Evolutionary conservation across 345 rosid species (phyloP).

Genomic region (Angophora floribunda): DNA sequence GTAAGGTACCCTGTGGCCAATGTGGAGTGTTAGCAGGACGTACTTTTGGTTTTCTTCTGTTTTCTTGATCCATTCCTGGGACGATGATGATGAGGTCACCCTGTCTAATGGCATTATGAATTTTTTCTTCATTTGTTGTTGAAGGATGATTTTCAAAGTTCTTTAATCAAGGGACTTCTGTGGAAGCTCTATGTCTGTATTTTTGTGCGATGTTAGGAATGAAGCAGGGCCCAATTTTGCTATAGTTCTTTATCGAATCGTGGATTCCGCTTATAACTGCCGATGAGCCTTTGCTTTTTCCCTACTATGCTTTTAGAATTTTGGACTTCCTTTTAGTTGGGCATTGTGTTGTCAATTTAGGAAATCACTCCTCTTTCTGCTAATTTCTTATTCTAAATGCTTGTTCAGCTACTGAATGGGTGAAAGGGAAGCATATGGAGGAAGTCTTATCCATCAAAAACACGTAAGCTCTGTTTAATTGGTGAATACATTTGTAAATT

Average conservation of each 20-base stretch:
- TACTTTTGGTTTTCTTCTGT: not conserved
- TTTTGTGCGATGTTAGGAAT: not conserved
- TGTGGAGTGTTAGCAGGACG: not conserved
- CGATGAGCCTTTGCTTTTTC: not conserved
- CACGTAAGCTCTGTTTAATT: conserved; percentile 48
- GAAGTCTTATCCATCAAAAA: conserved; percentile 86
- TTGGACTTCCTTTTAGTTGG: not conserved
- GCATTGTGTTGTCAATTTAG: not conserved
- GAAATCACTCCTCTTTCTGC: not conserved
- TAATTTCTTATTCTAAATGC: not conserved
- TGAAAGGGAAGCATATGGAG: conserved; percentile 90
- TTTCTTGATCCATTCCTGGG: not conserved
- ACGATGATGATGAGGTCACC: not conserved
- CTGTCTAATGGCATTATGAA: not conserved
- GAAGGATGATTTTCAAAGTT: not conserved
- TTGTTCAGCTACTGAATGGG: conserved; percentile 92
- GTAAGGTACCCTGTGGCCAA: not conserved
- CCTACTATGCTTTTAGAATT: not conserved
- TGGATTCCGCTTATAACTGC: not conserved
- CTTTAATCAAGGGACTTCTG: not conserved
- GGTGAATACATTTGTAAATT: not conserved
- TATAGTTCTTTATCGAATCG: not conserved
- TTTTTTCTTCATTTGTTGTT: not conserved
- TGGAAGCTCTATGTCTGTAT: not conserved
- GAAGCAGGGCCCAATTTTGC: not conserved